Evolutionary conservation across 2,329 filamentous ascomycete species (phyloP).

Genomic region (Dactylellina parvicollis): DNA sequence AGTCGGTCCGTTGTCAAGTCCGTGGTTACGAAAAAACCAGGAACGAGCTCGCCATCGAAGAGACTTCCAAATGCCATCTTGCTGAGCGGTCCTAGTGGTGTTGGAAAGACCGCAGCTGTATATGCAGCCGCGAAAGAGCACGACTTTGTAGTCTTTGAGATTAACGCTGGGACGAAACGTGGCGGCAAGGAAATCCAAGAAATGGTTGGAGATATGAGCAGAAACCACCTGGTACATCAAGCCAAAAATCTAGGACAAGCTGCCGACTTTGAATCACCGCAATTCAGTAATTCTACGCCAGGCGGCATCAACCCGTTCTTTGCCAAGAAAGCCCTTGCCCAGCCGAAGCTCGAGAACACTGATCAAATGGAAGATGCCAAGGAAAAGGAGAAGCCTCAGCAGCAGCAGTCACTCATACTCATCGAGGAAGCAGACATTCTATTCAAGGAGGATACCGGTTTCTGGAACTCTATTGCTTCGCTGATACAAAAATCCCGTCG

Average conservation of each 20-base stretch:
- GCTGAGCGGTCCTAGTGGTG: slow-evolving; percentile 86
- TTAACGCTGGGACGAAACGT: slow-evolving; percentile 82
- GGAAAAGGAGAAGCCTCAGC: slow-evolving; percentile 62
- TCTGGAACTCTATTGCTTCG: slow-evolving; percentile 83
- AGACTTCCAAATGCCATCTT: slow-evolving; percentile 80
- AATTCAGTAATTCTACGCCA: slow-evolving; percentile 57
- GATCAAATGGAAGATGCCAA: slow-evolving; percentile 32
- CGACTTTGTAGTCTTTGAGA: slow-evolving; percentile 93
- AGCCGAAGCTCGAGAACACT: slow-evolving; percentile 56
- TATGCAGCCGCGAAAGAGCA: slow-evolving; percentile 92
- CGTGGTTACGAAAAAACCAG: slow-evolving; percentile 56
- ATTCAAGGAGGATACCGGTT: slow-evolving; percentile 94
- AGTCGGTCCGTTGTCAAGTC: slow-evolving; percentile 29
- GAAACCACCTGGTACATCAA: slow-evolving; percentile 85
- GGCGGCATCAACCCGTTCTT: slow-evolving; percentile 79
- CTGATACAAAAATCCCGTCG: slow-evolving; percentile 86
- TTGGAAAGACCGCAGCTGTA: slow-evolving; percentile 91
- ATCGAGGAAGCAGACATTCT: slow-evolving; percentile 93
- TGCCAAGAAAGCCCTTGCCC: slow-evolving; percentile 65
- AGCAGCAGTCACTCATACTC: slow-evolving; percentile 94
- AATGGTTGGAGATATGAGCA: slow-evolving; percentile 94
- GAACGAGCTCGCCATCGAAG: slow-evolving; percentile 62
- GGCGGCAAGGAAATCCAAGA: slow-evolving; percentile 91
- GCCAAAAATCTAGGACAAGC: slow-evolving; percentile 58
- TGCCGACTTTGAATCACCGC: slow-evolving; percentile 57